Conservation (phyloP, 1,139 yeast species). For the Candida albicans region DNA sequence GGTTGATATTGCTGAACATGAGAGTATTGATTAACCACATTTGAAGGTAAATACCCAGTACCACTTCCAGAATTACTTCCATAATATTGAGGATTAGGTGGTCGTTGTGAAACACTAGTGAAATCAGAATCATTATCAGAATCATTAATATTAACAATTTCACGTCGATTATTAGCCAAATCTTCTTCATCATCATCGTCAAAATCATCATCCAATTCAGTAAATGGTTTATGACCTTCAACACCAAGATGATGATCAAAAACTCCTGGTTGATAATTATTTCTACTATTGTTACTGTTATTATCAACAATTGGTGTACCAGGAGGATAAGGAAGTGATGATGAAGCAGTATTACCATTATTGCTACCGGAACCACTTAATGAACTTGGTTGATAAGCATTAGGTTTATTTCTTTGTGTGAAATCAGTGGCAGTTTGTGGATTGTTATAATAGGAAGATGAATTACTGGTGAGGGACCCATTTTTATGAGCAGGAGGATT, state of each 20-base stretch:
- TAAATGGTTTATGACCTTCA: conserved; percentile 50
- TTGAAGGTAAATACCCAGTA: conserved; percentile 9
- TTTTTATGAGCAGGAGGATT: conserved; percentile 6
- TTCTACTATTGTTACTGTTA: not conserved
- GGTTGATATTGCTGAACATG: conserved; percentile 20
- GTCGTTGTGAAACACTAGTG: conserved; percentile 80
- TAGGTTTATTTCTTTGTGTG: conserved; percentile 19
- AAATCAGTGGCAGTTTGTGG: conserved; percentile 40
- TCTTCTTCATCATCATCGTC: conserved; percentile 20
- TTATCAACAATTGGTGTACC: conserved; percentile 3
- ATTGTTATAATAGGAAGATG: conserved; percentile 30
- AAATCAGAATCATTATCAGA: conserved; percentile 59
- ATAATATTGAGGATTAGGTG: conserved; percentile 60
- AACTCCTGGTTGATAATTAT: conserved; percentile 20
- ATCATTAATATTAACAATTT: conserved; percentile 17
- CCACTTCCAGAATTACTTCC: conserved; percentile 10
- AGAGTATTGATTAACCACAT: conserved; percentile 9
- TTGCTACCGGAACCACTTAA: not conserved
- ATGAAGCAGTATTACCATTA: not conserved
- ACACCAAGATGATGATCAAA: conserved; percentile 50
- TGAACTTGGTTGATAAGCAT: conserved; percentile 5
- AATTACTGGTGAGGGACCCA: conserved; percentile 16
- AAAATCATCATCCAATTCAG: conserved; percentile 41
- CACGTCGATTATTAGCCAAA: conserved; percentile 8
- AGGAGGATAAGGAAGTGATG: conserved; percentile 11